phyloP scores from a whole-genome alignment of 768 basidiomycete genomes.

The Russula emetica region DNA sequence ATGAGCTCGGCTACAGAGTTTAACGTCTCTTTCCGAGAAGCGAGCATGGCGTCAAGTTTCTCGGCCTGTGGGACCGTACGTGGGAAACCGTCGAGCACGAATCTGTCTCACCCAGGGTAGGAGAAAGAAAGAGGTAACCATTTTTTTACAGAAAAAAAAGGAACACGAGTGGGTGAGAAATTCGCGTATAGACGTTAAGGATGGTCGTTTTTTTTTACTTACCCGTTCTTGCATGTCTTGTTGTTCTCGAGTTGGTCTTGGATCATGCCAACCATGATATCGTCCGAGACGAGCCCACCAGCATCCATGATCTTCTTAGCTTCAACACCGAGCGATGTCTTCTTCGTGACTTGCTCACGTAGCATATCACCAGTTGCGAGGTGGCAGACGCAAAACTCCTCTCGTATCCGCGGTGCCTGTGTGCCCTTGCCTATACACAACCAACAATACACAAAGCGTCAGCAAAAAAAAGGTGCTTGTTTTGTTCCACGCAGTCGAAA shows the following conservation, averaged over 20 bases:
- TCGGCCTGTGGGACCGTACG: constrained; percentile 94
- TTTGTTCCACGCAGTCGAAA: background rate
- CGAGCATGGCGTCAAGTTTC: constrained; percentile 92
- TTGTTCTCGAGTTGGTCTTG: constrained; percentile 93
- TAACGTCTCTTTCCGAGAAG: constrained; percentile 75
- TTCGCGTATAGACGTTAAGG: background rate
- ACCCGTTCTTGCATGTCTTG: constrained; percentile 93
- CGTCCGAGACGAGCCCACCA: constrained; percentile 92
- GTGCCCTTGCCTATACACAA: constrained; percentile 83
- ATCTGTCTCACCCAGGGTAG: constrained; percentile 45
- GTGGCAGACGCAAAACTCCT: constrained; percentile 95
- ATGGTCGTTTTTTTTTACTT: constrained; percentile 35
- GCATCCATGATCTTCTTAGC: constrained; percentile 98
- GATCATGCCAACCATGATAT: constrained; percentile 98
- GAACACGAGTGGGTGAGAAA: background rate
- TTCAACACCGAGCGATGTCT: constrained; percentile 82
- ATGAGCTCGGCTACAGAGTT: constrained; percentile 89
- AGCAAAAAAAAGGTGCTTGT: background rate
- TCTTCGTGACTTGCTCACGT: constrained; percentile 82
- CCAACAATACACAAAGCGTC: background rate
- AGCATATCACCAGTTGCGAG: constrained; percentile 99
- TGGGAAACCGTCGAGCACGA: constrained; percentile 99
- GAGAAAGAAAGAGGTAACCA: background rate
- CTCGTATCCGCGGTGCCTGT: constrained; percentile 89
- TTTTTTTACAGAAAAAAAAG: background rate